Evolutionary conservation across 768 basidiomycete species (phyloP), one percentile per base, ranked within the genome.

Genomic region (Asterophora parasitica): DNA sequence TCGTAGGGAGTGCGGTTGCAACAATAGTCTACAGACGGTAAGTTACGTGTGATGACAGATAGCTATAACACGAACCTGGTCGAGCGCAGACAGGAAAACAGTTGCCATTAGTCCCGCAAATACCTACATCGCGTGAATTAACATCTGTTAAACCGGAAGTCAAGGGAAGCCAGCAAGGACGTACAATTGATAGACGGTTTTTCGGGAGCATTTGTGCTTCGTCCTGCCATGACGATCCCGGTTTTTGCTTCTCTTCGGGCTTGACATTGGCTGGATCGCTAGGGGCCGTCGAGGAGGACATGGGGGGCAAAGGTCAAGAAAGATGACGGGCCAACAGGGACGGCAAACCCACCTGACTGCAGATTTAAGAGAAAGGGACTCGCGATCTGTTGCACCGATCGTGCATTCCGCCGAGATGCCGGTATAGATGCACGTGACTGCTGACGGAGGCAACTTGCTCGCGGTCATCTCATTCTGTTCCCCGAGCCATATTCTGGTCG

Each of bases 1-100:
- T 88, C 0, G 83, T 86, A 1, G 86, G 85, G 26, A 88, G 65
- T n/a, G 86, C 85, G 6, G 85, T 88, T 8, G 84, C 79, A 9
- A 87, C 79, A 49, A 83, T 82, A 12, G 79, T 82, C 80, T 82
- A 27, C n/a, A 15, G 20, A 17, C 34, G 13, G 38, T 46, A 11
- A 15, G 33, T 8, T 16, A n/a, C 19, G 30, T 10, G 7, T 17
- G 28, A 15, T 37, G n/a, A 32, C 12, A 20, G 9, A 15, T 15
- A 2, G 35, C 17, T 17, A 33, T n/a, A 31, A 26, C 9, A 55
- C 59, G 12, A 48, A 81, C 82, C 67, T 84, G 81, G 58, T 84
- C 82, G 33, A 84, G 66, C 4, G 81, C 80, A 7, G 79, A 77
- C 51, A 77, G 60, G 51, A 78, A 77, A 3, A 72, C 61, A 5